phyloP scores from a whole-genome alignment of 2,329 filamentous ascomycete species.

The Cordyceps militaris region DNA sequence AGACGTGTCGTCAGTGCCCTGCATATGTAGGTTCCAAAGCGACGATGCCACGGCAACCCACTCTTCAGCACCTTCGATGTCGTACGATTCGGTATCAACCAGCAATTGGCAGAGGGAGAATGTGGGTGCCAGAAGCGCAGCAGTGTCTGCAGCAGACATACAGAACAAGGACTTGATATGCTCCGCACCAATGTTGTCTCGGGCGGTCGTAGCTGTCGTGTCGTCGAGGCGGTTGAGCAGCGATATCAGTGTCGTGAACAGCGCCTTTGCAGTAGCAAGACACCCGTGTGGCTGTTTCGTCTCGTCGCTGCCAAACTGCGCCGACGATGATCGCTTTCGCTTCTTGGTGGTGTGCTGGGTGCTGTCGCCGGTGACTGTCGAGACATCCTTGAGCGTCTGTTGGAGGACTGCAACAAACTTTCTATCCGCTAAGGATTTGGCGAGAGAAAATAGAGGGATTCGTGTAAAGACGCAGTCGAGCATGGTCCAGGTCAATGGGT shows the following conservation, averaged over 20 bases:
- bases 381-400: slow-evolving; percentile 55
- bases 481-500: slow-evolving; percentile 54
- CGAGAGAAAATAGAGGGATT: slow-evolving; percentile 63
- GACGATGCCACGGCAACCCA: slow-evolving; percentile 42
- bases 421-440: slow-evolving; percentile 63
- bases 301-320: slow-evolving; percentile 31
- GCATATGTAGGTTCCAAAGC: slow-evolving; percentile 50
- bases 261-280: slow-evolving; percentile 38
- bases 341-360: slow-evolving; percentile 28
- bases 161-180: slow-evolving; percentile 52
- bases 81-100: slow-evolving; percentile 26
- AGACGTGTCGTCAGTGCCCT: slow-evolving; percentile 37
- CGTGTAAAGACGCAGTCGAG: slow-evolving; percentile 53
- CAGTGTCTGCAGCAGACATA: slow-evolving; percentile 39
- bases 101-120: slow-evolving; percentile 38
- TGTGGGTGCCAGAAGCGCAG: slow-evolving; percentile 38
- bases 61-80: slow-evolving; percentile 30
- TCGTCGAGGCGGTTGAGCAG: slow-evolving; percentile 40
- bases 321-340: slow-evolving; percentile 37
- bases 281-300: slow-evolving; percentile 35
- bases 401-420: slow-evolving; percentile 61
- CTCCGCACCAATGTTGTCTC: slow-evolving; percentile 47
- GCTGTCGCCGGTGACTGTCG: slow-evolving; percentile 24
- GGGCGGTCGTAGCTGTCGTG: slow-evolving; percentile 27
- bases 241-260: slow-evolving; percentile 40